A percentile compares a stretch with the other conserved stretches of the same genome.
Conservation (phyloP, 306 rosid genomes). For the Rosa rugosa region DNA sequence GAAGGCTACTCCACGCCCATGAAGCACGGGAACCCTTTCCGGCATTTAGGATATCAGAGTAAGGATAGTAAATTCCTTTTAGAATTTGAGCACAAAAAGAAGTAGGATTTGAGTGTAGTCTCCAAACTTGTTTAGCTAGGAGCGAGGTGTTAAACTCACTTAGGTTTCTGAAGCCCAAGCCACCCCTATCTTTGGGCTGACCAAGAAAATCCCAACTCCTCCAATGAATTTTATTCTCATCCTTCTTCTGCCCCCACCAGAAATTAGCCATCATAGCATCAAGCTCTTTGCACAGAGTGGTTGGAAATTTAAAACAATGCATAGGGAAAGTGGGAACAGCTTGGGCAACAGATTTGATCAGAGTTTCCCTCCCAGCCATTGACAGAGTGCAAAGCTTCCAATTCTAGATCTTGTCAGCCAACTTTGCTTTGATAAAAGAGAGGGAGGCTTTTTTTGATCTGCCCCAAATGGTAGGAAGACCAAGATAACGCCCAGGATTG, state of each 20-base stretch:
- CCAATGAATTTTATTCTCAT: not conserved
- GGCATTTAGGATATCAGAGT: not conserved
- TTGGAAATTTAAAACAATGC: not conserved
- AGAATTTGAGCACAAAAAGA: not conserved
- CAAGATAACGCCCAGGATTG: not conserved
- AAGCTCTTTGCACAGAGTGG: not conserved
- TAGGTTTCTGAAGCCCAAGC: not conserved
- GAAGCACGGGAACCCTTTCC: not conserved
- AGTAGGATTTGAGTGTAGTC: not conserved
- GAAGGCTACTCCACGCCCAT: not conserved
- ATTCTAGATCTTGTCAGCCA: too few relatives aligned
- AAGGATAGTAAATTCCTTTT: not conserved
- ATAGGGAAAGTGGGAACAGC: not conserved
- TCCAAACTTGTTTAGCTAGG: not conserved
- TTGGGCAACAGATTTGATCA: not conserved
- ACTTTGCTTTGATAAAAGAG: too few relatives aligned
- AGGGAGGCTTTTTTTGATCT: not conserved
- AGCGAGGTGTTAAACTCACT: not conserved
- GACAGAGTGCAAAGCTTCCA: not conserved
- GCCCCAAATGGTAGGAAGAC: not conserved
- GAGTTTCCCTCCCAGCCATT: not conserved
- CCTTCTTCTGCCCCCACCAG: not conserved
- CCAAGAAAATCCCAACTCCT: not conserved
- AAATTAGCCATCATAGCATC: not conserved
- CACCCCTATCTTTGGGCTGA: not conserved